Evolutionary conservation across 2,329 filamentous ascomycete genomes (phyloP).

Genomic region (Alternaria conjuncta): DNA sequence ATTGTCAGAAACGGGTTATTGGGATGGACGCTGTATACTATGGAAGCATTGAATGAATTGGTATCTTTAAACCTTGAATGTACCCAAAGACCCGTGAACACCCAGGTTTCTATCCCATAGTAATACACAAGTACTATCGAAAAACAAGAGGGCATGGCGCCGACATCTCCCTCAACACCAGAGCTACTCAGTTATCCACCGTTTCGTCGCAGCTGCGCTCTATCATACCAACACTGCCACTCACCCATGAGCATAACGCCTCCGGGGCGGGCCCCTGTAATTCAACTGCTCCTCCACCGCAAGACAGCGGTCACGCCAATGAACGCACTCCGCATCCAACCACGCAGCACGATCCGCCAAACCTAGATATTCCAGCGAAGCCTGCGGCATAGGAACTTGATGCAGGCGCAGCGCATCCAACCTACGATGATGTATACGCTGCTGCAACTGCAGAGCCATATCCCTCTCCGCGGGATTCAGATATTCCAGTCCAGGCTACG

Average conservation of each 20-base stretch:
- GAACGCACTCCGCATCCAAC: not conserved
- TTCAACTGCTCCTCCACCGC: not conserved
- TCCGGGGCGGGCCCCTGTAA: not conserved
- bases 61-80: conserved; percentile 22
- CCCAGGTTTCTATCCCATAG: not conserved
- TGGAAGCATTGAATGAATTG: conserved; percentile 15
- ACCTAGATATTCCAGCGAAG: not conserved
- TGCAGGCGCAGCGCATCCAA: not conserved
- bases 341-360: not conserved
- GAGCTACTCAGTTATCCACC: not conserved
- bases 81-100: not conserved
- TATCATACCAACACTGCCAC: not conserved
- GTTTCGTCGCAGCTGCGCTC: not conserved
- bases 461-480: not conserved
- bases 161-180: not conserved
- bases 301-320: not conserved
- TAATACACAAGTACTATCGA: not conserved
- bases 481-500: conserved; percentile 1
- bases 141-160: not conserved
- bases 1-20: not conserved
- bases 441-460: not conserved
- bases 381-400: not conserved
- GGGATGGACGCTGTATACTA: conserved; percentile 7
- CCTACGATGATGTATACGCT: not conserved
- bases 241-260: not conserved